Percentiles rank a stretch among this genome's conserved stretches.
Conservation (phyloP, 805 yeast species). For the Wickerhamiella hasegawae region DNA sequence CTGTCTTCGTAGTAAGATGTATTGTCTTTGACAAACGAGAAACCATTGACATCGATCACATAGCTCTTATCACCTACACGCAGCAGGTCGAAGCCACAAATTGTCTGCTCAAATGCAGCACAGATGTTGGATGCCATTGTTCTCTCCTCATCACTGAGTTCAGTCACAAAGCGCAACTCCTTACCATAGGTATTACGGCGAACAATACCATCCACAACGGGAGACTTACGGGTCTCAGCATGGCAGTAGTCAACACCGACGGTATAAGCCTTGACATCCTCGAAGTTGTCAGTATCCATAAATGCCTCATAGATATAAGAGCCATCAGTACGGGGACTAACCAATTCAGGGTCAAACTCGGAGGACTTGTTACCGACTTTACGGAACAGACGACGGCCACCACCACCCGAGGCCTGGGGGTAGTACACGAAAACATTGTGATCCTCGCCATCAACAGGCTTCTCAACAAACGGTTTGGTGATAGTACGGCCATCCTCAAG, state of each 20-base stretch:
- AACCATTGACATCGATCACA: slow-evolving; percentile 96
- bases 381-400: slow-evolving; percentile 86
- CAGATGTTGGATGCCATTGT: slow-evolving; percentile 68
- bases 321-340: slow-evolving; percentile 70
- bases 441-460: slow-evolving; percentile 98
- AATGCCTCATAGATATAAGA: slow-evolving; percentile 85
- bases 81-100: slow-evolving; percentile 90
- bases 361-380: slow-evolving; percentile 95
- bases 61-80: slow-evolving; percentile 78
- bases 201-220: slow-evolving; percentile 98
- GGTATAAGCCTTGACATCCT: slow-evolving; percentile 96
- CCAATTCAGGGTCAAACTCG: slow-evolving; percentile 75
- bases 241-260: slow-evolving; percentile 86
- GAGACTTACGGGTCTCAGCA: slow-evolving; percentile 96
- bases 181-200: slow-evolving; percentile 95
- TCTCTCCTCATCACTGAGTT: slow-evolving; percentile 57
- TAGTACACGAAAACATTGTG: slow-evolving; percentile 92
- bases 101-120: slow-evolving; percentile 69
- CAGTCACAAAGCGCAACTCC: slow-evolving; percentile 82
- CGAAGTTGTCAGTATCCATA: slow-evolving; percentile 96
- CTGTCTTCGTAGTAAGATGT: slow-evolving; percentile 69
- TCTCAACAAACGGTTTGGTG: slow-evolving; percentile 89
- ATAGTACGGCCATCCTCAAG: slow-evolving; percentile 56
- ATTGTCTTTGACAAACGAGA: slow-evolving; percentile 92
- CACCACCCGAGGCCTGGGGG: slow-evolving; percentile 82